Evolutionary conservation across 108 stramenopile genomes (phyloP).

Genomic region (Stephanodiscus triporus): DNA sequence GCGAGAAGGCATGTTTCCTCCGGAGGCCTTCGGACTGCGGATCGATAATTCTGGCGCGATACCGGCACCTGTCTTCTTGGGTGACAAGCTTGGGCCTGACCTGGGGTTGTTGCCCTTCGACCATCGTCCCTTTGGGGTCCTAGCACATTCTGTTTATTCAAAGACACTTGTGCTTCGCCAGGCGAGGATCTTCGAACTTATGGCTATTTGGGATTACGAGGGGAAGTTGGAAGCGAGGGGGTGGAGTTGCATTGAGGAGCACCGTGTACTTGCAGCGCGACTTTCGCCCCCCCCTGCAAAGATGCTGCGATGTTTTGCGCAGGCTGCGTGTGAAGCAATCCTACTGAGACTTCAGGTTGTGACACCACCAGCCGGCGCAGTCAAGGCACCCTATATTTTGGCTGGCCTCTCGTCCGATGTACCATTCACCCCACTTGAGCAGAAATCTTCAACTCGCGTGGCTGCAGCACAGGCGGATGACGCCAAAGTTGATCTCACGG

Average conservation of each 20-base stretch:
- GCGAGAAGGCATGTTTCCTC: background rate
- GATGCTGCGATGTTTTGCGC: background rate
- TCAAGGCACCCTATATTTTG: no score
- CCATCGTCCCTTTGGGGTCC: background rate
- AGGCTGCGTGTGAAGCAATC: no score
- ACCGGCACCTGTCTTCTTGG: background rate
- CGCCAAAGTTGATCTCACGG: no score
- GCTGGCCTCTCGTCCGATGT: background rate
- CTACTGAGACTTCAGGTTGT: no score
- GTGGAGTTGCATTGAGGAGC: background rate
- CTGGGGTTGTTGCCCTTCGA: background rate
- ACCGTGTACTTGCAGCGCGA: background rate
- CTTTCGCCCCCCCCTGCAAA: background rate
- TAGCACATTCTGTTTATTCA: slow-evolving; percentile 1
- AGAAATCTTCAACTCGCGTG: background rate
- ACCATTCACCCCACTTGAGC: background rate
- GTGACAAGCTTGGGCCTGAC: background rate
- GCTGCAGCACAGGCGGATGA: background rate
- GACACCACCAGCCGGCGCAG: no score
- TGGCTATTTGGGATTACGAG: slow-evolving; percentile 6
- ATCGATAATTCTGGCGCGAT: background rate
- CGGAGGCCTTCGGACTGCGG: background rate
- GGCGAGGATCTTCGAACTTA: background rate
- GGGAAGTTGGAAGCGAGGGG: background rate
- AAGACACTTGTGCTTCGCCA: background rate